These are phyloP conservation scores for Hygrophorus pudorinus DNA, from an alignment of 768 basidiomycete species.

Conservation along the genomic window DNA sequence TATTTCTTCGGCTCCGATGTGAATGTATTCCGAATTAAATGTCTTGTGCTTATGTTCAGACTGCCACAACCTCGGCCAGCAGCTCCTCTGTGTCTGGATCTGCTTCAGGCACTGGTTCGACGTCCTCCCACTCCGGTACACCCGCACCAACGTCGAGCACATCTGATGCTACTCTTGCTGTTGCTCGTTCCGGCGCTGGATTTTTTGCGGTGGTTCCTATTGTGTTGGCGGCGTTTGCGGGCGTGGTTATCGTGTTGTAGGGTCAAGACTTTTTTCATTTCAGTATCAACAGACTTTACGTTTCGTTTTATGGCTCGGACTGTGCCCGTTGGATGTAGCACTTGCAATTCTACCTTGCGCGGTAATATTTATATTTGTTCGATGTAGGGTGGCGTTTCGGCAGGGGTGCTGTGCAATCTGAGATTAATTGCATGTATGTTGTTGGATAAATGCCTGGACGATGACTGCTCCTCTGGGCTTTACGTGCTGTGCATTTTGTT, in stretches of 20 bases:
- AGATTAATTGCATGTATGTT: too few relatives aligned
- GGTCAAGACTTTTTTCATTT: not conserved
- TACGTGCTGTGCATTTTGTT: too few relatives aligned
- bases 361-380: too few relatives aligned
- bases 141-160: not conserved
- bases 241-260: not conserved
- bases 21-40: not conserved
- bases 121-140: not conserved
- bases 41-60: too few relatives aligned
- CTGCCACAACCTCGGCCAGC: not conserved
- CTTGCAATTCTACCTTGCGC: too few relatives aligned
- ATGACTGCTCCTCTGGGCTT: too few relatives aligned
- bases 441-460: too few relatives aligned
- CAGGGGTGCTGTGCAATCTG: too few relatives aligned
- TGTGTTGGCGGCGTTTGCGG: not conserved
- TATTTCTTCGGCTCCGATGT: not conserved
- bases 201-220: not conserved
- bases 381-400: too few relatives aligned
- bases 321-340: too few relatives aligned
- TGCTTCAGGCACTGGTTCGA: not conserved
- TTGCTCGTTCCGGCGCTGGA: not conserved
- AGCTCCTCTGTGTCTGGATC: not conserved
- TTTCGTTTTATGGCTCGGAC: too few relatives aligned
- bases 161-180: not conserved
- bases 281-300: too few relatives aligned